Conservation (phyloP, 108 stramenopile species). For the Stephanodiscus minutulus region DNA sequence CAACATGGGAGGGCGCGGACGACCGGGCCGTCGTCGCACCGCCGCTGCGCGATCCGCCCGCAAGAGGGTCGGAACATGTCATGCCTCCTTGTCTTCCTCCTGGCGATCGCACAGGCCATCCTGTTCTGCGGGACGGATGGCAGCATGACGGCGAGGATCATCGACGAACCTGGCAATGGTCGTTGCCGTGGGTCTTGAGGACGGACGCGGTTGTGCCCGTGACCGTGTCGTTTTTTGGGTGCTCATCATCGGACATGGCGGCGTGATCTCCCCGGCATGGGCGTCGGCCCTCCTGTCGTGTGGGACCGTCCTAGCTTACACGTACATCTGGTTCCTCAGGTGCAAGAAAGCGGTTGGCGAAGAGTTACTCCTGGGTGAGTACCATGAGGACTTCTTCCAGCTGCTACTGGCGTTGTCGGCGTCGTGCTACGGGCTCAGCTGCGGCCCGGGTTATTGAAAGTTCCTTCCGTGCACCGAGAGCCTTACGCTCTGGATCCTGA, state of each 20-base stretch:
- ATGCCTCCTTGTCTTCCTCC: constrained; percentile 59
- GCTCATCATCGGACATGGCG: constrained; percentile 70
- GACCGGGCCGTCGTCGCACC: background rate
- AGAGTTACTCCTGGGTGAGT: constrained; percentile 72
- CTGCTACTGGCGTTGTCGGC: constrained; percentile 55
- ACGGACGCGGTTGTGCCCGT: constrained; percentile 55
- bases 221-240: constrained; percentile 52
- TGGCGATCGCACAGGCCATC: constrained; percentile 55
- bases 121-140: constrained; percentile 38
- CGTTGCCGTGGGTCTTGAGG: constrained; percentile 41
- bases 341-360: constrained; percentile 52
- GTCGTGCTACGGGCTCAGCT: constrained; percentile 61
- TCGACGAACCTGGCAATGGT: constrained; percentile 44
- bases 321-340: constrained; percentile 66
- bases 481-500: constrained; percentile 65
- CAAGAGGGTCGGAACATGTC: constrained; percentile 51
- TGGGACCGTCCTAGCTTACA: constrained; percentile 49
- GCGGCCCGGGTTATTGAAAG: constrained; percentile 75
- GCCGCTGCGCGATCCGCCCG: constrained; percentile 36
- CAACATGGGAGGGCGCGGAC: constrained; percentile 19
- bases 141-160: background rate
- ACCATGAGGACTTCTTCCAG: constrained; percentile 84
- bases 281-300: constrained; percentile 59
- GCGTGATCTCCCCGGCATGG: constrained; percentile 22
- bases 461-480: constrained; percentile 73